phyloP scores from a whole-genome alignment of 2,329 filamentous ascomycete species.

The Fusarium transvaalense region DNA sequence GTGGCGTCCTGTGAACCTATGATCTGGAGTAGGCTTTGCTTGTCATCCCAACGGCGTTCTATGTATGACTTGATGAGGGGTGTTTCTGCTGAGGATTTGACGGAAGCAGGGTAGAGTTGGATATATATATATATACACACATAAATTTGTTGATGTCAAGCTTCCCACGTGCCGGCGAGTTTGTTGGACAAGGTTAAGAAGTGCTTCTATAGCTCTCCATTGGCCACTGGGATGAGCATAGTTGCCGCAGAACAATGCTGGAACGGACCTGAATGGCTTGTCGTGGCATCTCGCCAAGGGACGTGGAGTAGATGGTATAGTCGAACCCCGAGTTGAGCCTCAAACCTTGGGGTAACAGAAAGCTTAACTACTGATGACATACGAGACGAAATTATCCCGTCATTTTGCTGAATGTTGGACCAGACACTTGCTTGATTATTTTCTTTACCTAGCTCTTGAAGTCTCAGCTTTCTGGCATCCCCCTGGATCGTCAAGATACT shows the following conservation, averaged over 20 bases:
- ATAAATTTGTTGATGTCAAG: not conserved
- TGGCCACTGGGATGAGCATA: not conserved
- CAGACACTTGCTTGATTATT: not conserved
- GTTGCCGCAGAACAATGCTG: not conserved
- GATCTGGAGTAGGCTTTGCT: slow-evolving; percentile 28
- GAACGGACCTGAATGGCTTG: not conserved
- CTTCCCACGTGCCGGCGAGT: not conserved
- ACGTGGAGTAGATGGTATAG: slow-evolving; percentile 12
- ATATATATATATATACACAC: slow-evolving; percentile 16
- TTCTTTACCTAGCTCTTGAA: not conserved
- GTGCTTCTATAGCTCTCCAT: not conserved
- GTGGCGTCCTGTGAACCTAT: slow-evolving; percentile 39
- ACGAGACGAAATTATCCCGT: not conserved
- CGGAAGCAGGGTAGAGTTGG: slow-evolving; percentile 13
- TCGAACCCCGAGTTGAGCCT: slow-evolving; percentile 22
- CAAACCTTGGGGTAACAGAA: slow-evolving; percentile 2
- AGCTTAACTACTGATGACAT: not conserved
- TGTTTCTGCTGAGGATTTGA: slow-evolving; percentile 5
- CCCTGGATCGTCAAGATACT: slow-evolving; percentile 1
- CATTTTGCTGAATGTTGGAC: not conserved
- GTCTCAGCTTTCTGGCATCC: not conserved
- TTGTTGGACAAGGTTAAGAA: slow-evolving; percentile 7
- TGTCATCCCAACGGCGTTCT: slow-evolving; percentile 17
- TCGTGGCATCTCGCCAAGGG: slow-evolving; percentile 3
- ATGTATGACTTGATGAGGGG: slow-evolving; percentile 5